A percentile compares a stretch with the other conserved stretches of the same genome.
phyloP scores from a whole-genome alignment of 2,329 filamentous ascomycete species.

The Pseudogymnoascus pannorum region DNA sequence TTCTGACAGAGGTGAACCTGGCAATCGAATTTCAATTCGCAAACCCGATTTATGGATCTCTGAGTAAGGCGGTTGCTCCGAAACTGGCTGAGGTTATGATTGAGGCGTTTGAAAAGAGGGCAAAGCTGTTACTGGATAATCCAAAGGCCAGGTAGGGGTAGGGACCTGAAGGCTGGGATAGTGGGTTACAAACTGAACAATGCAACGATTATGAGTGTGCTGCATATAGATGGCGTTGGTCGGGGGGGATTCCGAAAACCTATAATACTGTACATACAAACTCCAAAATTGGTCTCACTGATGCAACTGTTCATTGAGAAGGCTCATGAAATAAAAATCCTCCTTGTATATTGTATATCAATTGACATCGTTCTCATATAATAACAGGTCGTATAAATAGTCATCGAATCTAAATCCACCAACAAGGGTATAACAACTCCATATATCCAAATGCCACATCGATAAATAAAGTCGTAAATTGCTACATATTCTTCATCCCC shows the following conservation, averaged over 20 bases:
- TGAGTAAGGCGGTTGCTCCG: conserved; percentile 75
- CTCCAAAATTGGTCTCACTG: background rate
- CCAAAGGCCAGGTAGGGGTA: background rate
- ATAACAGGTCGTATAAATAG: conserved; percentile 8
- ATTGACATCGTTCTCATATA: background rate
- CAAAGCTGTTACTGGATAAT: conserved; percentile 47
- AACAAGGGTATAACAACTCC: conserved; percentile 10
- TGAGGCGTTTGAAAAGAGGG: conserved; percentile 81
- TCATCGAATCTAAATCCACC: conserved; percentile 7
- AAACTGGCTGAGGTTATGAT: conserved; percentile 86
- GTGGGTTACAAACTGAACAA: background rate
- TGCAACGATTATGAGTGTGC: background rate
- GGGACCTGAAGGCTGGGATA: background rate
- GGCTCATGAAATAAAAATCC: background rate
- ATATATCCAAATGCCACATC: conserved; percentile 4
- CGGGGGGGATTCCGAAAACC: background rate
- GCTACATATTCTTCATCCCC: background rate
- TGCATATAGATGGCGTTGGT: conserved; percentile 2
- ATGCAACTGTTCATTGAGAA: background rate
- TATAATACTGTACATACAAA: conserved; percentile 6
- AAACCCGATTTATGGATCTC: conserved; percentile 78
- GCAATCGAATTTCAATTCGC: conserved; percentile 75
- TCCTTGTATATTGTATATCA: conserved; percentile 1
- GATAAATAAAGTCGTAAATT: conserved; percentile 5
- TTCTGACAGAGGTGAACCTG: conserved; percentile 67